Conservation (phyloP, 2,329 filamentous ascomycete species). For the Orbilia blumenaviensis region DNA sequence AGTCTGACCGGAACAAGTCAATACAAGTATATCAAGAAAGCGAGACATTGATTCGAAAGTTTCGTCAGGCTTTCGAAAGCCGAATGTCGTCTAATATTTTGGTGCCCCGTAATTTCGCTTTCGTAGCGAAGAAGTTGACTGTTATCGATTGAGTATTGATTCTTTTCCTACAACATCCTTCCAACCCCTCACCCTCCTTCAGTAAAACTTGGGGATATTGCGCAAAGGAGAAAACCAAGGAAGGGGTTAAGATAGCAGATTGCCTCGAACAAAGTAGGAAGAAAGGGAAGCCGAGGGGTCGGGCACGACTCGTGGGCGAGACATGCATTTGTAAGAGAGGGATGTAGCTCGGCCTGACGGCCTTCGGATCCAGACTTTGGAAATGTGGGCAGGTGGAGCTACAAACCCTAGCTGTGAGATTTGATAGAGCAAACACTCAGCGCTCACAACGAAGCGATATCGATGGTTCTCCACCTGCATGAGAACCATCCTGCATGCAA, state of each 20-base stretch:
- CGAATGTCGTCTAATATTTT: background rate
- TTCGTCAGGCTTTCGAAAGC: background rate
- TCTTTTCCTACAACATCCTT: constrained; percentile 1
- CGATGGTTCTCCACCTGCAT: constrained; percentile 10
- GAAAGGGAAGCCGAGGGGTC: background rate
- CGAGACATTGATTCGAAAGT: constrained; percentile 1
- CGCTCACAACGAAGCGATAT: constrained; percentile 24
- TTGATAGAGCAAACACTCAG: constrained; percentile 36
- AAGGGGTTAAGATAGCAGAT: background rate
- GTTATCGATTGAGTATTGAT: background rate
- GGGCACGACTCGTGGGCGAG: background rate
- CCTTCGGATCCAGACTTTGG: background rate
- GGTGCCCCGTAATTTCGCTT: background rate
- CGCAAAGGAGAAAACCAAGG: background rate
- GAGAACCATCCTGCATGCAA: constrained; percentile 25
- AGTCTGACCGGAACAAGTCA: background rate
- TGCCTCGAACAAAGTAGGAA: background rate
- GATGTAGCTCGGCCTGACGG: background rate
- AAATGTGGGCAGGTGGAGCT: constrained; percentile 2
- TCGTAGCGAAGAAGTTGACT: background rate
- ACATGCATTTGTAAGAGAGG: constrained; percentile 10
- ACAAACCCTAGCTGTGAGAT: background rate
- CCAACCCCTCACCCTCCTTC: constrained; percentile 17
- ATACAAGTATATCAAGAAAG: constrained; percentile 13
- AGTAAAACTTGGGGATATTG: background rate